Base-by-base conservation (phyloP, 768 basidiomycete genomes). In the Cystobasidiopsis lactophilus region DNA sequence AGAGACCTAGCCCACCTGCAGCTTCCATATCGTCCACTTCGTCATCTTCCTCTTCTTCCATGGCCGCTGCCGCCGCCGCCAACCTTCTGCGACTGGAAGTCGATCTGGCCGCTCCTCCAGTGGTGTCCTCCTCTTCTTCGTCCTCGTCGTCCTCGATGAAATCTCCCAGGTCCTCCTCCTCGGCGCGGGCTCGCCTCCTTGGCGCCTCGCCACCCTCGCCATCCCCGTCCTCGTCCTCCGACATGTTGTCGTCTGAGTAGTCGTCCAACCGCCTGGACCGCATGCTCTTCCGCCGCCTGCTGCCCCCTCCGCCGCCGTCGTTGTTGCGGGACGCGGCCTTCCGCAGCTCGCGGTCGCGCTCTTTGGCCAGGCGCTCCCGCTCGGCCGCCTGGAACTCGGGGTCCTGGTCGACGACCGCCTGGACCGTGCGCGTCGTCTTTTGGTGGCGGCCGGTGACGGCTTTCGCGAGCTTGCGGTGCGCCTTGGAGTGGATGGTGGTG, bases 401-500 rank as follows among this genome's bases (percentile, higher is more conserved):
- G 52, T 60, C 57, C 40, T 27, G 43, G n/a, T 60, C 58, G 10
- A 23, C 45, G 13, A 52, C 79, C 72, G 85, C 78, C 57, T 78
- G 77, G 57, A 84, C 38, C 27, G 54, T 71, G 49, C 79, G 75
- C 3, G 83, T 79, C 21, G 80, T 74, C 63, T 82, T 82, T 66
- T 72, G 79, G 67, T 88, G 80, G 65, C 80, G 80, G 62, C 85
- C 81, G 30, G 80, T 81, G 7, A 86, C 82, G 37, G 82, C 78
- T 35, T 79, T 77, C 5, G 85, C 86, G 37, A 89, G 73, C 76
- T 84, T 80, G 48, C 81, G 76, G 66, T 91, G 85, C 14, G 83
- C 83, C 66, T 82, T 80, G 3, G 80, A 82, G 63, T 85, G 80
- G 80, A 88, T 85, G 54, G 82, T 80, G 3, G 83, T 82, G 2